A percentile compares a stretch with the other conserved stretches of the same genome.
Evolutionary conservation across 352 stramenopile species (phyloP).

Genomic region (Globisporangium lucens): DNA sequence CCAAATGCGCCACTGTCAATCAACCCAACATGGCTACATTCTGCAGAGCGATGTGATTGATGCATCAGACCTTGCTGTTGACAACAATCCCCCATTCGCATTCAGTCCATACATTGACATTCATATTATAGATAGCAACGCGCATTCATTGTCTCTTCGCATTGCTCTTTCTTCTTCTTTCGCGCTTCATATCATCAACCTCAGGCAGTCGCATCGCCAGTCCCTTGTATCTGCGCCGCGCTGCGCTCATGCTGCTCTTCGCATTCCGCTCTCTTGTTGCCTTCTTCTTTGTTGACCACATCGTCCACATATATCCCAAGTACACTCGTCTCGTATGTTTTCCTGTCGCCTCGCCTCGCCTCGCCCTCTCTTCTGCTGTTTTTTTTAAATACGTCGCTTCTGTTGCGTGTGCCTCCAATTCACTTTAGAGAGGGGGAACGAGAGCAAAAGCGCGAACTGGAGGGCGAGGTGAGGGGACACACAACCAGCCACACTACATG

Average conservation of each 20-base stretch:
- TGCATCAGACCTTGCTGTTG: not conserved
- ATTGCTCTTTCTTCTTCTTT: not conserved
- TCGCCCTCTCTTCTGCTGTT: no score
- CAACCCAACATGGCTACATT: not conserved
- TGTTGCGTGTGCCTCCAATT: not conserved
- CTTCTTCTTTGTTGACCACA: not conserved
- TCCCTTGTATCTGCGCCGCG: not conserved
- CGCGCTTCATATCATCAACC: not conserved
- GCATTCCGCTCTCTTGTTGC: not conserved
- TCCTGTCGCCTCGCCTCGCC: no score
- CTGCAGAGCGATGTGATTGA: not conserved
- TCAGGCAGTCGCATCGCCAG: not conserved
- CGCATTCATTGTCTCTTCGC: not conserved
- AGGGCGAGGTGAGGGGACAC: not conserved
- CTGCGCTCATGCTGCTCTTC: not conserved
- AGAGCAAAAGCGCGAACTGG: not conserved
- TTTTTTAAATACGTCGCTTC: not conserved
- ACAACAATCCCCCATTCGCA: not conserved
- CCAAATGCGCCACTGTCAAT: not conserved
- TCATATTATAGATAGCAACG: slow-evolving; percentile 10
- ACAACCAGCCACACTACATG: slow-evolving; percentile 40
- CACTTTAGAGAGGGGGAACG: no score
- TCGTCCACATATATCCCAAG: slow-evolving; percentile 2
- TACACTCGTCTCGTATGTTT: not conserved
- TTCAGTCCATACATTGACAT: slow-evolving; percentile 6